Evolutionary conservation across 305 asterid species (phyloP), one percentile per base, ranked within the genome.

Genomic region (Fraxinus latifolia): DNA sequence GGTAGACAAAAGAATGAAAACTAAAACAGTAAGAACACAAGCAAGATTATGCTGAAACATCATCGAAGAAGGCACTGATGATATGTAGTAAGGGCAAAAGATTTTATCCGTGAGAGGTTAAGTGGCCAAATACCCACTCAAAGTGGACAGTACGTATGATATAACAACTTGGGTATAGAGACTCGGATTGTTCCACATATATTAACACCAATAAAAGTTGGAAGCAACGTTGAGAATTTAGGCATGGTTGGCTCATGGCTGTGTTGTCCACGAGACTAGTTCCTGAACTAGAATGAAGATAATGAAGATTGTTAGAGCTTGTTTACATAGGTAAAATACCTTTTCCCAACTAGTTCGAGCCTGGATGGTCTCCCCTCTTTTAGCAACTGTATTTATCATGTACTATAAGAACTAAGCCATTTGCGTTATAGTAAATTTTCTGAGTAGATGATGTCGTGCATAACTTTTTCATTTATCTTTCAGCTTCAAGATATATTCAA

Each of bases 31-130:
- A 67, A 67, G 67, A 50, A 53, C 53, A 73, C 77, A 65, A 5
- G 74, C 36, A 65, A 12, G 2, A 78, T 67, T 78, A n/a, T 15
- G 77, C 62, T 80, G 39, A 42, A 68, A 79, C 53, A 36, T 32
- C 47, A 71, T 21, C 2, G 33, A 29, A 23, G 75, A 29, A 68
- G 74, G 53, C 67, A 33, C 21, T 34, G 12, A n/a, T n/a, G 11
- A 34, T 14, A 70, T 29, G 21, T 12, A 31, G 1, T 31, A 70
- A 70, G 42, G 23, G 33, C n/a, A 62, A 29, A 23, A 62, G n/a
- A 62, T 62, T 62, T 23, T 4, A 62, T 37, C 0, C 11, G 0
- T 37, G 3, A 37, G 44, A 8, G 6, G 21, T 50, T 15, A 50
- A 50, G 58, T 47, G 60, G 21, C 7, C 2, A 50, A 7, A 4